Percentiles rank a stretch among this genome's conserved stretches.
These are phyloP conservation scores for Syncephalis plumigaleata DNA, from an alignment of 371 early-diverging fungal genomes.

Conservation along the genomic window DNA sequence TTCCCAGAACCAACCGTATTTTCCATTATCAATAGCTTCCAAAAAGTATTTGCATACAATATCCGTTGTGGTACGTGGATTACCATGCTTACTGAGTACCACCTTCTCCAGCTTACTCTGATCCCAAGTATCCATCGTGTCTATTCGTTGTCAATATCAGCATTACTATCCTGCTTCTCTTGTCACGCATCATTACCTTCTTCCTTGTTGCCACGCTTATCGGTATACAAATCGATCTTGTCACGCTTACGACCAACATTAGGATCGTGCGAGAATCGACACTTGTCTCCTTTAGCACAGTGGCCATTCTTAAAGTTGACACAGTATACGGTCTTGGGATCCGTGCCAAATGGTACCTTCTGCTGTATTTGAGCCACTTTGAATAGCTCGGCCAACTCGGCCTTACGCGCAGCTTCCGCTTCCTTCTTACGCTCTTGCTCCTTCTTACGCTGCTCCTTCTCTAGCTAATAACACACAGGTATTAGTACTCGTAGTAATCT, in stretches of 20 bases:
- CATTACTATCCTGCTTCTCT: too few relatives aligned
- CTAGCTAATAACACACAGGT: slow-evolving; percentile 21
- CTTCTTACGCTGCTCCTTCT: slow-evolving; percentile 24
- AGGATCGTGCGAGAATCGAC: slow-evolving; percentile 97
- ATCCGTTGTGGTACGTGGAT: slow-evolving; percentile 74
- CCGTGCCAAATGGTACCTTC: slow-evolving; percentile 97
- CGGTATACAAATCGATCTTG: slow-evolving; percentile 88
- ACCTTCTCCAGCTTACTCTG: slow-evolving; percentile 79
- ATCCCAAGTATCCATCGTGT: slow-evolving; percentile 94
- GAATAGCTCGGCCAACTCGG: slow-evolving; percentile 74
- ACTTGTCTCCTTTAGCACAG: slow-evolving; percentile 86
- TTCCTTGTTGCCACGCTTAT: slow-evolving; percentile 45
- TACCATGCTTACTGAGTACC: slow-evolving; percentile 68
- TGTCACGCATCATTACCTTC: slow-evolving; percentile 10
- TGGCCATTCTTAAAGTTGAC: slow-evolving; percentile 80
- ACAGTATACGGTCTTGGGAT: slow-evolving; percentile 97
- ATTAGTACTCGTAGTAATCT: slow-evolving; percentile 1
- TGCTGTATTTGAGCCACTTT: slow-evolving; percentile 74
- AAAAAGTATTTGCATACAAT: slow-evolving; percentile 99
- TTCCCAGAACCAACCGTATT: slow-evolving; percentile 99
- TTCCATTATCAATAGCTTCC: slow-evolving; percentile 93
- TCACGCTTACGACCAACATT: slow-evolving; percentile 73
- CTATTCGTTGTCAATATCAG: slow-evolving; percentile 13
- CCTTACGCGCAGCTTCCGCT: slow-evolving; percentile 52
- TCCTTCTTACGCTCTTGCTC: slow-evolving; percentile 28